Percentiles rank a stretch among this genome's conserved stretches.
phyloP scores from a whole-genome alignment of 2,329 filamentous ascomycete genomes.

The Aspergillus sp. region DNA sequence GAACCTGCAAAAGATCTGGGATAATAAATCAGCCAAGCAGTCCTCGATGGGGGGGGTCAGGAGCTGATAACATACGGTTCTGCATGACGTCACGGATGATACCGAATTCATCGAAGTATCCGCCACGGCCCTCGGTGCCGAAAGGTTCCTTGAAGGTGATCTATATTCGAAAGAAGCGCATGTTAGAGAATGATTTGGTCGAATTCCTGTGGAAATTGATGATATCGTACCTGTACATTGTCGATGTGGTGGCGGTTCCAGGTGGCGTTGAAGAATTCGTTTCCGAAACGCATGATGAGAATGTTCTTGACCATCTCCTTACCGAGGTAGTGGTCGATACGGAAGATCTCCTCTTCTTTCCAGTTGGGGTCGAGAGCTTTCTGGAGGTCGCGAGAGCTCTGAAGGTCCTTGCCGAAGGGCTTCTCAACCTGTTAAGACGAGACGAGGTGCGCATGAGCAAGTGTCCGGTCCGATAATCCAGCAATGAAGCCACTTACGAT shows the following conservation, averaged over 20 bases:
- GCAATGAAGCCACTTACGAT: slow-evolving; percentile 63
- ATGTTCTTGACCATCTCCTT: slow-evolving; percentile 99
- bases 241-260: slow-evolving; percentile 99
- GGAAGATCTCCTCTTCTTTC: slow-evolving; percentile 98
- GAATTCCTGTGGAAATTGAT: not conserved
- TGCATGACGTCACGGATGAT: slow-evolving; percentile 99
- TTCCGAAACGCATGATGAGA: slow-evolving; percentile 94
- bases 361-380: slow-evolving; percentile 94
- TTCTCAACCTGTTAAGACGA: slow-evolving; percentile 76
- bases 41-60: not conserved
- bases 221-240: slow-evolving; percentile 71
- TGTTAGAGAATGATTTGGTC: not conserved
- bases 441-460: slow-evolving; percentile 20
- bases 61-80: slow-evolving; percentile 64
- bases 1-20: slow-evolving; percentile 81
- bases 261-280: slow-evolving; percentile 96
- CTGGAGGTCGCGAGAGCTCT: slow-evolving; percentile 90
- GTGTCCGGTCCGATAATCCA: not conserved
- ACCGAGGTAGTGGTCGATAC: slow-evolving; percentile 98
- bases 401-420: slow-evolving; percentile 96
- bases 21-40: slow-evolving; percentile 14
- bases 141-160: slow-evolving; percentile 99
- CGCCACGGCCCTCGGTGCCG: slow-evolving; percentile 93
- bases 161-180: slow-evolving; percentile 29
- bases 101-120: slow-evolving; percentile 99